phyloP scores from a whole-genome alignment of 306 rosid genomes.

The Carpinus fangiana region DNA sequence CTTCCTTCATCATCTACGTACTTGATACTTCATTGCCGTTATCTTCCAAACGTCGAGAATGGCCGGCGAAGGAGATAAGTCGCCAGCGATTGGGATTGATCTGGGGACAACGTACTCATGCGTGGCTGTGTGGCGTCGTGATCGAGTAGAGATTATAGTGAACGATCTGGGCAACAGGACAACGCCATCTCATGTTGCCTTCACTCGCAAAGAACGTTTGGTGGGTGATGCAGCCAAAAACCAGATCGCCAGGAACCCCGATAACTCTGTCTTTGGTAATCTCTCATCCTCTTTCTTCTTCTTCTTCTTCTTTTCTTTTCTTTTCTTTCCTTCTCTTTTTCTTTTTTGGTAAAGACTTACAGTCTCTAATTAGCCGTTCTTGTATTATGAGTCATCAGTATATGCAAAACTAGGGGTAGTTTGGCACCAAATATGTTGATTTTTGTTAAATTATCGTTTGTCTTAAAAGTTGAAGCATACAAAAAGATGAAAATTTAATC shows the following conservation, averaged over 20 bases:
- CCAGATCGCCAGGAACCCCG: too few relatives aligned
- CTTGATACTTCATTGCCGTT: background rate
- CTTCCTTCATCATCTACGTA: too few relatives aligned
- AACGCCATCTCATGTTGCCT: too few relatives aligned
- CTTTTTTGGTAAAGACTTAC: too few relatives aligned
- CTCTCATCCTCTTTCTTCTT: background rate
- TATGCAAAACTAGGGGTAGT: conserved; percentile 56
- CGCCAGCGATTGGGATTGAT: conserved; percentile 69
- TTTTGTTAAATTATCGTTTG: too few relatives aligned
- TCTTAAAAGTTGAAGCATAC: too few relatives aligned
- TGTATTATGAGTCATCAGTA: conserved; percentile 38
- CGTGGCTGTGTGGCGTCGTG: conserved; percentile 74
- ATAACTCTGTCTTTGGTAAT: too few relatives aligned
- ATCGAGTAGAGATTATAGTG: conserved; percentile 20
- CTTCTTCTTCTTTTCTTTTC: conserved; percentile 1
- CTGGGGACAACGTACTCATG: conserved; percentile 70
- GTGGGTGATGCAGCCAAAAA: too few relatives aligned
- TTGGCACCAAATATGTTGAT: background rate
- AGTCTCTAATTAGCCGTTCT: conserved; percentile 45
- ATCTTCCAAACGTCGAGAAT: conserved; percentile 11
- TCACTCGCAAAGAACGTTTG: too few relatives aligned
- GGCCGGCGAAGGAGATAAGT: conserved; percentile 57
- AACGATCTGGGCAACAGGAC: too few relatives aligned
- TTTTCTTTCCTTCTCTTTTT: conserved; percentile 15
- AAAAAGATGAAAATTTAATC: too few relatives aligned